These are phyloP conservation scores for Buxus sempervirens DNA, from an alignment of 164 flowering plant genomes.

Conservation along the genomic window DNA sequence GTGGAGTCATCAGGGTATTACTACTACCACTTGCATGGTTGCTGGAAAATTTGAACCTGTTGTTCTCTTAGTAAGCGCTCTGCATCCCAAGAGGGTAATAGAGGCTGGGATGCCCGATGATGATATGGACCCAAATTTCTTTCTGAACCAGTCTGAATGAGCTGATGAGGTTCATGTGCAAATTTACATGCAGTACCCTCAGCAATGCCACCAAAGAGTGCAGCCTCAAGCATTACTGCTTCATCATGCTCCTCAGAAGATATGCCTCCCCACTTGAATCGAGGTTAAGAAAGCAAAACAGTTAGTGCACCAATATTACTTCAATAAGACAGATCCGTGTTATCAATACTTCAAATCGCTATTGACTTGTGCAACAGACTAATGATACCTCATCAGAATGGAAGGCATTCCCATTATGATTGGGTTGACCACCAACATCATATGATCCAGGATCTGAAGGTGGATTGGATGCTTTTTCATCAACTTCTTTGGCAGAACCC, in stretches of 20 bases:
- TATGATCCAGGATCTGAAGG: constrained; percentile 48
- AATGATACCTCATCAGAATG: constrained; percentile 60
- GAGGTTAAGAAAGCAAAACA: constrained; percentile 4
- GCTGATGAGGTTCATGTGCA: constrained; percentile 53
- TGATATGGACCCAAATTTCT: constrained; percentile 28
- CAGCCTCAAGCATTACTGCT: constrained; percentile 99
- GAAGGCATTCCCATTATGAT: constrained; percentile 38
- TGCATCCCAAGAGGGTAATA: constrained; percentile 82
- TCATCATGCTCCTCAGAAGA: constrained; percentile 96
- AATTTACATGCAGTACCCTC: constrained; percentile 54
- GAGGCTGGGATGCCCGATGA: constrained; percentile 60
- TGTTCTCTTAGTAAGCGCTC: constrained; percentile 86
- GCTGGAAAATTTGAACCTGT: constrained; percentile 49
- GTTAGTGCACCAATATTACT: neutral
- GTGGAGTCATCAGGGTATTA: neutral
- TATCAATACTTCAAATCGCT: neutral
- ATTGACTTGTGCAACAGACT: neutral
- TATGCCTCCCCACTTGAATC: constrained; percentile 90
- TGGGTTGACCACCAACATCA: constrained; percentile 23
- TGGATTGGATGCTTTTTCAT: constrained; percentile 35
- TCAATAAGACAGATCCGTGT: neutral
- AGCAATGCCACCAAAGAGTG: constrained; percentile 92
- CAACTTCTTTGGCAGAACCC: constrained; percentile 37
- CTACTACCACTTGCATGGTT: neutral
- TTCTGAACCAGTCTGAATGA: constrained; percentile 30